Base-by-base conservation (phyloP, 108 stramenopile genomes). In the Phaeodactylum tricornutum region DNA sequence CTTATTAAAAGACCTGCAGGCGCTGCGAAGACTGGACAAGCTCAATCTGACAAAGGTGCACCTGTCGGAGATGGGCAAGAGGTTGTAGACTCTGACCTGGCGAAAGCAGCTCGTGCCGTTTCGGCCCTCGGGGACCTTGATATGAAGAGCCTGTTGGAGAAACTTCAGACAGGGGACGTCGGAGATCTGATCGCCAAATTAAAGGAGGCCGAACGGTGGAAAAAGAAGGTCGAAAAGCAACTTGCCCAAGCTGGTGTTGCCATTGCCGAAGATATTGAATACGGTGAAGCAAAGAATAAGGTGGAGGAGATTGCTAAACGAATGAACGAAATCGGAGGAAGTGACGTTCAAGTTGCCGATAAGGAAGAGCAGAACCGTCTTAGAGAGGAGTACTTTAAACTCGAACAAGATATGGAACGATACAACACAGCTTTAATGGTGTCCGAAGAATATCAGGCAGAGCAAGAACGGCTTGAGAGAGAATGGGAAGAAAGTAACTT, bases 341-440 rank as follows among this genome's bases (percentile, higher is more conserved):
- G 59, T 54, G 71, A 77, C 52, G 66, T 67, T 4, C 55, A 55
- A 9, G 62, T 59, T 59, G 55, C 64, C 27, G 74, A 70, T 44
- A 75, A 75, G 24, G 68, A 75, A n/a, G 67, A 61, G 19, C 67
- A 77, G 50, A 69, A 65, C 23, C 41, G 48, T 32, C 56, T 77
- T 11, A 66, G 75, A 6, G 75, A 77, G 40, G 75, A 77, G 40
- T 77, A 77, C 35, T 77, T 72, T 47, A 69, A 69, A 55, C 60
- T 77, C 12, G 75, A 77, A 50, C 75, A 72, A 49, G 70, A 77
- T 17, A 77, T 77, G 75, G 75, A 77, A 43, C 65, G 67, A 25
- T 72, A 72, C 52, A 77, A 59, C 30, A 55, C 47, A 32, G 75
- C 75, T 7, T 38, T 77, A 35, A 37, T 61, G 20, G 12, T 77